Evolutionary conservation across 441 rosid species (phyloP).

Genomic region (Pelargonium myrrhifolium): DNA sequence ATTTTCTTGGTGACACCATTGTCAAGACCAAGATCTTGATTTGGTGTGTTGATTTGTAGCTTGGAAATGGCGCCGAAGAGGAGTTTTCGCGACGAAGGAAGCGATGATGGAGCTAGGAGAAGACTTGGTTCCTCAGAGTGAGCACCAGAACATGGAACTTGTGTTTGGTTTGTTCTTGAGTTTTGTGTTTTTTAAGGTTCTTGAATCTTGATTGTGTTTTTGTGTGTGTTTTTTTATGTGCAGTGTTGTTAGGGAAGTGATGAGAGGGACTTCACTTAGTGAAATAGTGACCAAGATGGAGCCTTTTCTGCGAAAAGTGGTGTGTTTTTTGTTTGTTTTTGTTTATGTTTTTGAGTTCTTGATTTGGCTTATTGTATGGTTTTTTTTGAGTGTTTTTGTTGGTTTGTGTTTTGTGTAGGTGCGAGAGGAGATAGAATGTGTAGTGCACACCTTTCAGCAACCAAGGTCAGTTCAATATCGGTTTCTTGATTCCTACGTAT

Average conservation of each 20-base stretch:
- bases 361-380: not conserved
- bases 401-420: conserved; percentile 28
- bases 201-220: not conserved
- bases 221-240: conserved; percentile 4
- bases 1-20: not conserved
- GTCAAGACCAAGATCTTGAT: not conserved
- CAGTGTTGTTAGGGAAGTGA: conserved; percentile 34
- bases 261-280: conserved; percentile 30
- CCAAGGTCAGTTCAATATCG: conserved; percentile 25
- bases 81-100: conserved; percentile 25
- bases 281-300: conserved; percentile 36
- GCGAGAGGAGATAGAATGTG: conserved; percentile 45
- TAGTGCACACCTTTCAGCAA: conserved; percentile 7
- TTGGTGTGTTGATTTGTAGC: not conserved
- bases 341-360: not conserved
- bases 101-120: conserved; percentile 29
- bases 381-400: not conserved
- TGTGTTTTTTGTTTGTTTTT: conserved; percentile 20
- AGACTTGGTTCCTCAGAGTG: conserved; percentile 38
- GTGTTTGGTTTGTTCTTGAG: not conserved
- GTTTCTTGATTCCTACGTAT: no score
- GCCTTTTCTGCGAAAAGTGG: conserved; percentile 39
- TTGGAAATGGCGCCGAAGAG: conserved; percentile 33
- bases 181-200: not conserved
- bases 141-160: conserved; percentile 9